phyloP scores from a whole-genome alignment of 2,329 filamentous ascomycete species.

The Trichoderma arundinaceum region DNA sequence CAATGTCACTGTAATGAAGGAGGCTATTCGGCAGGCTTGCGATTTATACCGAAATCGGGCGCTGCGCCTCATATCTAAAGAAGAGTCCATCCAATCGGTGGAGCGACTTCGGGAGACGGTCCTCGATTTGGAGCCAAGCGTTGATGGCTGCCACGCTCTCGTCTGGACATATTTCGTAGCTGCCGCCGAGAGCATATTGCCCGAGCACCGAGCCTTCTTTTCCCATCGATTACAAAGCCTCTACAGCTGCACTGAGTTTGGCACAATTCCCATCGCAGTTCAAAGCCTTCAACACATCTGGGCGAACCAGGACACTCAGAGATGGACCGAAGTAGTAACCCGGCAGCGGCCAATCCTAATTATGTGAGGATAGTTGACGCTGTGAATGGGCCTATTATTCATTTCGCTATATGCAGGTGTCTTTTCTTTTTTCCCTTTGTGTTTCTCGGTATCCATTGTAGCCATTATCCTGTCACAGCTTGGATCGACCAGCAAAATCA shows the following conservation, averaged over 20 bases:
- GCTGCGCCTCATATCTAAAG: constrained; percentile 6
- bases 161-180: constrained; percentile 28
- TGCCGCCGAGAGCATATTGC: constrained; percentile 12
- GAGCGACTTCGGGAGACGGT: constrained; percentile 24
- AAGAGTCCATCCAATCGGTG: constrained; percentile 20
- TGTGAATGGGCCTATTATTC: background rate
- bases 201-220: constrained; percentile 21
- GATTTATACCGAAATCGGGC: constrained; percentile 24
- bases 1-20: constrained; percentile 23
- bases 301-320: constrained; percentile 18
- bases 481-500: constrained; percentile 8
- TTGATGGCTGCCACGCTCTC: constrained; percentile 21
- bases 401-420: background rate
- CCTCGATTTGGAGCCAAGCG: constrained; percentile 10
- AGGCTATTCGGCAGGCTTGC: constrained; percentile 21
- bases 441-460: background rate
- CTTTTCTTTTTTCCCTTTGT: background rate
- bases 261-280: constrained; percentile 23
- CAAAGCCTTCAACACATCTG: constrained; percentile 22
- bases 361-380: constrained; percentile 2
- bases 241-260: constrained; percentile 26
- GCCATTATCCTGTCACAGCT: background rate
- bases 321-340: constrained; percentile 27
- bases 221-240: constrained; percentile 20
- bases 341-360: constrained; percentile 22